phyloP scores from a whole-genome alignment of 768 basidiomycete species.

The Sporobolomyces pararoseus region DNA sequence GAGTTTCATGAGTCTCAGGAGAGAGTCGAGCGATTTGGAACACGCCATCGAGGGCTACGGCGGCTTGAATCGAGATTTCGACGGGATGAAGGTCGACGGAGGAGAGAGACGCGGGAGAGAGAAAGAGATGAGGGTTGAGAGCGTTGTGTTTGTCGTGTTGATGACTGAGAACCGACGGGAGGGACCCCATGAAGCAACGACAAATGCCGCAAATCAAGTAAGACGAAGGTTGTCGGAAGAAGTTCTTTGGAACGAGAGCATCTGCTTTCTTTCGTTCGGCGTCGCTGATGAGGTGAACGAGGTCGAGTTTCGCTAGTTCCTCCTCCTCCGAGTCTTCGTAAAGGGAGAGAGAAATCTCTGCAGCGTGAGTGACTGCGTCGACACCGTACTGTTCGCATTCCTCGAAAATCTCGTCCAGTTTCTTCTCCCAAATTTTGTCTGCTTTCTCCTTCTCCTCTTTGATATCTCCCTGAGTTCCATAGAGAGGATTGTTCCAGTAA shows the following conservation, averaged over 20 bases:
- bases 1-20: not conserved
- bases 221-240: not conserved
- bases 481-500: not conserved
- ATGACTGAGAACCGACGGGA: not conserved
- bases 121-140: too few species aligned
- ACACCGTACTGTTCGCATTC: not conserved
- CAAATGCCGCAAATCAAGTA: not conserved
- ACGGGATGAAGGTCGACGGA: not conserved
- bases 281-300: not conserved
- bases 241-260: not conserved
- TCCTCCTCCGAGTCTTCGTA: not conserved
- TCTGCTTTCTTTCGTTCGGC: not conserved
- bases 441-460: not conserved
- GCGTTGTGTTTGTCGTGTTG: not conserved
- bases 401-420: not conserved
- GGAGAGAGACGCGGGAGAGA: not conserved
- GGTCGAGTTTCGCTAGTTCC: not conserved
- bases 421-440: not conserved
- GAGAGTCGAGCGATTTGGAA: too few species aligned
- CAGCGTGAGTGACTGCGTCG: not conserved
- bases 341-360: not conserved
- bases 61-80: not conserved
- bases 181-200: not conserved
- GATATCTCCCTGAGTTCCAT: not conserved
- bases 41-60: not conserved